Base-by-base conservation (phyloP, 1,284 basidiomycete genomes). In the Marasmius fiardii region DNA sequence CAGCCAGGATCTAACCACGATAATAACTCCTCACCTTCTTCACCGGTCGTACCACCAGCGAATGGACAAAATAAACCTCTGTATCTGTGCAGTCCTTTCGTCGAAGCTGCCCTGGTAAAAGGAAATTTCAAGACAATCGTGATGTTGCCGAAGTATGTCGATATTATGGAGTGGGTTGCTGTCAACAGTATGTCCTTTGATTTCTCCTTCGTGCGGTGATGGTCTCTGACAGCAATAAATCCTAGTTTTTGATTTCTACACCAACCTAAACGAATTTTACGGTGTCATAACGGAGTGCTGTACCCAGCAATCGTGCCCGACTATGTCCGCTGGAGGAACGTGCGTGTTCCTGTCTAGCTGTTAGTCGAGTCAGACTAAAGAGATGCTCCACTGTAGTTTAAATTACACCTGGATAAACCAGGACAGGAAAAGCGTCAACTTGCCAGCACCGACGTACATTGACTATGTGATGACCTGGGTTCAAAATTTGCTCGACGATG, bases 391-490 rank as follows among this genome's bases (percentile, higher is more conserved):
- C 49, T 33, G 21, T 68, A 95, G 94, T 55, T 80, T 98, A 67
- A 96, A 92, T 72, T 99, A 98, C 74, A 95, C 95, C 3, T 99
- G 96, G 96, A 92, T 97, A 65, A 97, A 98, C 73, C 88, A 92
- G 66, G 92, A 92, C 71, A 90, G 95, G 55, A 95, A 95, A 69
- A 91, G 90, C 63, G 92, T 98, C 41, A 87, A 96, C 63, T 79
- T 99, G 0, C 90, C 96, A 14, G 96, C 96, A 3, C 93, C 96
- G 5, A 96, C 94, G 24, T 98, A 99, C 73, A 95, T 98, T 61
- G 96, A 99, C 76, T 99, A 96, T 70, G 95, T 98, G 61, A 95
- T 98, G 92, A 95, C 93, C 11, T 98, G 95, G 95, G 84, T 97
- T 4, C 94, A 98, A 67, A 95, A 95, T 65, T 77, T 97, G 26